Evolutionary conservation across 148 eudicot genomes (phyloP).

Genomic region (Vaccinium macrocarpon): DNA sequence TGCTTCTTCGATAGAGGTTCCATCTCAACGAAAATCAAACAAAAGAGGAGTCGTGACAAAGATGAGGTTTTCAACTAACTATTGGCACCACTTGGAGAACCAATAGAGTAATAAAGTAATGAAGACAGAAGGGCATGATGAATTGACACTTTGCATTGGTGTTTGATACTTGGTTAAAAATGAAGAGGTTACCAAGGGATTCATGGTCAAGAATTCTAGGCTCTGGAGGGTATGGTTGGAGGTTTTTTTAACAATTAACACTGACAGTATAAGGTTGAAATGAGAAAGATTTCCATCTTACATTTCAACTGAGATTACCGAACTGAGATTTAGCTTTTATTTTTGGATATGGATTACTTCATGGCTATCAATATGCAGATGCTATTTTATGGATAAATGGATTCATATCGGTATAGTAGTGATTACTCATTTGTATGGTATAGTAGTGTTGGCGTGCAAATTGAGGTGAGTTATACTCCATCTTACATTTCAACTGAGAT

Average conservation of each 20-base stretch:
- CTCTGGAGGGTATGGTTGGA: neutral
- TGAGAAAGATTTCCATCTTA: neutral
- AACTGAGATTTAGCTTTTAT: neutral
- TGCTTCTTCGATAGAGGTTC: neutral
- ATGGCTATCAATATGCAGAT: neutral
- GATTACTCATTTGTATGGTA: too few species aligned
- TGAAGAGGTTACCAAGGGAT: neutral
- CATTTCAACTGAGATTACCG: neutral
- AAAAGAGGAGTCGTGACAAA: neutral
- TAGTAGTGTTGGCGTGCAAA: too few species aligned
- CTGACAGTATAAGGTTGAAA: neutral
- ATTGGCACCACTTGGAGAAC: neutral
- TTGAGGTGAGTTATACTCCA: too few species aligned
- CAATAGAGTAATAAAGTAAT: neutral
- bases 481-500: neutral
- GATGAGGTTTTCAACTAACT: neutral
- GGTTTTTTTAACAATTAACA: too few species aligned
- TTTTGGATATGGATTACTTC: neutral
- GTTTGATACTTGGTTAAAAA: neutral
- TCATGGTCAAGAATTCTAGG: neutral
- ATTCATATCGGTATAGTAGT: too few species aligned
- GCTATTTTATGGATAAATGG: neutral
- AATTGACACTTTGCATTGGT: neutral
- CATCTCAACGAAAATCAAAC: neutral
- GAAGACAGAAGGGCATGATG: neutral